These are phyloP conservation scores for Pestalotiopsis sp. DNA, from an alignment of 2,329 filamentous ascomycete genomes.

Conservation along the genomic window DNA sequence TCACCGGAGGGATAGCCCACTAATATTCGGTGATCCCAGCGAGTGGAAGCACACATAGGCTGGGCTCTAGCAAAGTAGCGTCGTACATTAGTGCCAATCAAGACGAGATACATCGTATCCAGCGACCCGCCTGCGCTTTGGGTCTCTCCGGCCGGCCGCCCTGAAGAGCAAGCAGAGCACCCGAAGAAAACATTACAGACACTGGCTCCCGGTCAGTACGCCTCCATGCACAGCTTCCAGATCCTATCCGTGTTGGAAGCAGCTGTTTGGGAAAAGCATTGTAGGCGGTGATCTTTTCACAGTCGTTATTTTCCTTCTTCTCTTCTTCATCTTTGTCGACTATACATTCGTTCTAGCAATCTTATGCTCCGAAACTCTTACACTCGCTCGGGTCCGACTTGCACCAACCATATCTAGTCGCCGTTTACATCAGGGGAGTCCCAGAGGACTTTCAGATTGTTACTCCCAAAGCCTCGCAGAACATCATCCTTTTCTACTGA, in stretches of 20 bases:
- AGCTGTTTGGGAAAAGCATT: constrained; percentile 9
- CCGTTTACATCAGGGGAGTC: background rate
- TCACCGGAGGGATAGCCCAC: background rate
- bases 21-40: background rate
- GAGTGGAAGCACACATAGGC: background rate
- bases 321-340: constrained; percentile 8
- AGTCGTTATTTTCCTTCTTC: background rate
- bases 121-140: constrained; percentile 21
- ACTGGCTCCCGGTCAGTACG: constrained; percentile 15
- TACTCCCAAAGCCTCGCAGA: background rate
- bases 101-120: constrained; percentile 16
- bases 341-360: constrained; percentile 12
- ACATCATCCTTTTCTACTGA: background rate
- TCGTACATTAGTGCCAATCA: constrained; percentile 8
- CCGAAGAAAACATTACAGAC: constrained; percentile 15
- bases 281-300: background rate
- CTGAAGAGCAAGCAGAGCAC: constrained; percentile 12
- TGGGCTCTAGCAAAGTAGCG: background rate
- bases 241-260: constrained; percentile 7
- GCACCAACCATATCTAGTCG: background rate
- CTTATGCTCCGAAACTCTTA: constrained; percentile 2
- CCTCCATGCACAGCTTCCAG: background rate
- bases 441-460: background rate
- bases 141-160: constrained; percentile 19
- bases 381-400: constrained; percentile 8